These are phyloP conservation scores for Luvunga scandens DNA, from an alignment of 345 rosid genomes.

Conservation along the genomic window DNA sequence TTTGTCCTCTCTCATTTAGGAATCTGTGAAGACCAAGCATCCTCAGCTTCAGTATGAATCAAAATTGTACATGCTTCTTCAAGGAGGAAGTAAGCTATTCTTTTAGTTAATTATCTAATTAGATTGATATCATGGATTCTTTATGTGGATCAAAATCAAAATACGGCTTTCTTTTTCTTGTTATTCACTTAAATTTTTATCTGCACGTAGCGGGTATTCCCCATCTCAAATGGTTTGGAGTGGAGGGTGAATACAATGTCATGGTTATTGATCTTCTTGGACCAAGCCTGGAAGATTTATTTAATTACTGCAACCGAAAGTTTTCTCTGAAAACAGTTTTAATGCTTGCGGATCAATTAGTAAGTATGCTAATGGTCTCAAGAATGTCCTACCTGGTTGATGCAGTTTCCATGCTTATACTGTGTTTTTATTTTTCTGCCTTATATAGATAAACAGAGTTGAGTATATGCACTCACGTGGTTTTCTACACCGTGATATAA, in stretches of 20 bases:
- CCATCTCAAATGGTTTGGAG: constrained; percentile 89
- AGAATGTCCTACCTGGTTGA: background rate
- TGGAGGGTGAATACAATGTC: constrained; percentile 74
- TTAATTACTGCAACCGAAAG: constrained; percentile 82
- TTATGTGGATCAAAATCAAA: background rate
- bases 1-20: constrained; percentile 35
- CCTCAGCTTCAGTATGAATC: constrained; percentile 93
- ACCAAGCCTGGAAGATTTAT: constrained; percentile 86
- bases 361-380: constrained; percentile 30
- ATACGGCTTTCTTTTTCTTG: background rate
- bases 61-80: constrained; percentile 82
- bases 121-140: background rate
- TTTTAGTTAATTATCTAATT: background rate
- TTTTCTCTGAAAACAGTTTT: constrained; percentile 78
- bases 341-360: constrained; percentile 93
- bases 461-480: constrained; percentile 90
- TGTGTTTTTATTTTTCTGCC: constrained; percentile 1
- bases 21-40: constrained; percentile 83
- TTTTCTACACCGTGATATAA: constrained; percentile 90
- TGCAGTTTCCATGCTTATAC: constrained; percentile 1
- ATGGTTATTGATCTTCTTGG: constrained; percentile 97
- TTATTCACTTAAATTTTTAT: constrained; percentile 11
- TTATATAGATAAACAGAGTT: constrained; percentile 69
- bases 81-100: constrained; percentile 79
- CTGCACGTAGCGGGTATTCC: constrained; percentile 71